These are phyloP conservation scores for Chrysoporthe puriensis DNA, from an alignment of 2,329 filamentous ascomycete genomes.

Conservation along the genomic window DNA sequence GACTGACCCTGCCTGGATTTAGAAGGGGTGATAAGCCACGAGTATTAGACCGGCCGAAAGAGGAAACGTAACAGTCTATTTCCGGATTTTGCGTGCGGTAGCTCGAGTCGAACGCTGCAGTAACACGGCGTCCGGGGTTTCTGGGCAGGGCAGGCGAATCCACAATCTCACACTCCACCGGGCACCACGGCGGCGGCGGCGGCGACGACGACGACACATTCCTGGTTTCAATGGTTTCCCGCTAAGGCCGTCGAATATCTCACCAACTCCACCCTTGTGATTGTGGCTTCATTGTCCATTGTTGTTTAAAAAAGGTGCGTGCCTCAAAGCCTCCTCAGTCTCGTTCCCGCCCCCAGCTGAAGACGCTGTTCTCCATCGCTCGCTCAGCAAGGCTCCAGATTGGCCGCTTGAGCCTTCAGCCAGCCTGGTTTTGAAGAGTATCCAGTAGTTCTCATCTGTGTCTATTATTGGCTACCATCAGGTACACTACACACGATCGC, in stretches of 20 bases:
- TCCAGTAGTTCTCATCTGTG: not conserved
- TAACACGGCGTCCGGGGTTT: not conserved
- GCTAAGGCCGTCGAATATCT: slow-evolving; percentile 1
- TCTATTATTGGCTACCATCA: not conserved
- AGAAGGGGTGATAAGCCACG: too few species aligned
- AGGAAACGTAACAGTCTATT: not conserved
- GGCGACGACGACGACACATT: not conserved
- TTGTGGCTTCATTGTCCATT: not conserved
- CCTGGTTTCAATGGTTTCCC: not conserved
- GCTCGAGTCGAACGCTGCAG: not conserved
- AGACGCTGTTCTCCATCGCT: not conserved
- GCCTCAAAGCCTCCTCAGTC: not conserved
- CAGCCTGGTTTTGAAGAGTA: too few species aligned
- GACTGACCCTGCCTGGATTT: too few species aligned
- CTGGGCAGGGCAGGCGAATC: not conserved
- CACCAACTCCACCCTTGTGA: not conserved
- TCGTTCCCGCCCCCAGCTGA: not conserved
- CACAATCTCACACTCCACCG: not conserved
- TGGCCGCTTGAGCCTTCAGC: too few species aligned
- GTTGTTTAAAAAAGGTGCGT: not conserved
- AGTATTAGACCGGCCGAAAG: not conserved
- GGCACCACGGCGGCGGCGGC: not conserved
- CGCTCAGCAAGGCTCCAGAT: too few species aligned
- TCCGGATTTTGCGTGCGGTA: not conserved
- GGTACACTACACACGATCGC: not conserved